phyloP scores from a whole-genome alignment of 2,329 filamentous ascomycete genomes.

The Botrytis medusae region DNA sequence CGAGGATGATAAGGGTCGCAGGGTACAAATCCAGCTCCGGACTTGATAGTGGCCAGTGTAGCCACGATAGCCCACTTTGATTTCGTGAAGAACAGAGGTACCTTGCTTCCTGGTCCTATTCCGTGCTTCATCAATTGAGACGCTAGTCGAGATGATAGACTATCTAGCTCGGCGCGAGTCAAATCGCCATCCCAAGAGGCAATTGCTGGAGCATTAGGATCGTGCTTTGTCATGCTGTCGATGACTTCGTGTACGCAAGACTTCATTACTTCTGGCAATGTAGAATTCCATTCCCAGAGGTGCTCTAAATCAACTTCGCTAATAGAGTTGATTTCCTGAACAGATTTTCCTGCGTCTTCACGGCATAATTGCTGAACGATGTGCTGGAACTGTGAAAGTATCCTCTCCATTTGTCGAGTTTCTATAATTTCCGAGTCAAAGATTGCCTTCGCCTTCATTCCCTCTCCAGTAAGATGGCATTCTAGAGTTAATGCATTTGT shows the following conservation, averaged over 20 bases:
- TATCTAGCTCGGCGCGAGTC: conserved; percentile 8
- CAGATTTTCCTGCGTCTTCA: neutral
- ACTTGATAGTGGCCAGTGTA: conserved; percentile 38
- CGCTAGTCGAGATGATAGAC: conserved; percentile 9
- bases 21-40: conserved; percentile 38
- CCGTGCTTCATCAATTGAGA: conserved; percentile 25
- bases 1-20: conserved; percentile 38
- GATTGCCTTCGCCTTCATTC: conserved; percentile 13
- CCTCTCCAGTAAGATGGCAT: neutral
- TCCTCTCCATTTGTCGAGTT: conserved; percentile 1
- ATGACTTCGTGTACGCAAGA: conserved; percentile 33
- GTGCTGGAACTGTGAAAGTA: conserved; percentile 14
- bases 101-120: conserved; percentile 25
- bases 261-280: conserved; percentile 16
- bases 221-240: neutral
- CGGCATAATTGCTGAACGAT: neutral
- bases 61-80: conserved; percentile 35
- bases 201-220: conserved; percentile 23
- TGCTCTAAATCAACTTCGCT: conserved; percentile 11
- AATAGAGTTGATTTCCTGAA: conserved; percentile 17
- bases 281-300: conserved; percentile 28
- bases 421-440: conserved; percentile 7
- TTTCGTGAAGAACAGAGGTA: conserved; percentile 39
- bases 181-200: conserved; percentile 17
- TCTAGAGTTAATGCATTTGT: conserved; percentile 10